phyloP scores from a whole-genome alignment of 495 filamentous ascomycete species.

The Friedmanniomyces simplex region DNA sequence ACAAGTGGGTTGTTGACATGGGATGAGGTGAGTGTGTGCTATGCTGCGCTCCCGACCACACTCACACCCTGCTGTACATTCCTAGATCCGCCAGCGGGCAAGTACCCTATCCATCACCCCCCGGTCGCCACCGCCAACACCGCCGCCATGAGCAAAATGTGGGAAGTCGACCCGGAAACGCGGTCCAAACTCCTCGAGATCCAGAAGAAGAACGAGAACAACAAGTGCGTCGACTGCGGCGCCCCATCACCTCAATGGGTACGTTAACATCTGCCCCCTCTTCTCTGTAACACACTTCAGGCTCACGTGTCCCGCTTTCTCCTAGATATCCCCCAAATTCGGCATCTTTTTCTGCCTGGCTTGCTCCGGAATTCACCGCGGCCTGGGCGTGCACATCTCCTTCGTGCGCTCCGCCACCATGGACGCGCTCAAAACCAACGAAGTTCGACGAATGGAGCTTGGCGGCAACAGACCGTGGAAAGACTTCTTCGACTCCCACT shows the following conservation, averaged over 20 bases:
- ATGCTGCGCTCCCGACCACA: too few relatives aligned
- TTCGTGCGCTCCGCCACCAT: slow-evolving; percentile 94
- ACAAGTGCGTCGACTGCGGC: slow-evolving; percentile 82
- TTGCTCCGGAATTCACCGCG: slow-evolving; percentile 90
- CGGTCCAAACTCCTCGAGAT: slow-evolving; percentile 82
- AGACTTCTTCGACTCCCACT: slow-evolving; percentile 65
- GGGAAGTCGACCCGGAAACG: slow-evolving; percentile 96
- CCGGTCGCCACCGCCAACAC: neutral
- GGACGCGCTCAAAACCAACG: slow-evolving; percentile 87
- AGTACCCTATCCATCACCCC: neutral
- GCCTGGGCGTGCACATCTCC: slow-evolving; percentile 93
- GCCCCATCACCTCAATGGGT: slow-evolving; percentile 93
- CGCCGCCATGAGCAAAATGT: slow-evolving; percentile 51
- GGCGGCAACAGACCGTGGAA: slow-evolving; percentile 84
- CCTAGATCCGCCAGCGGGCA: neutral
- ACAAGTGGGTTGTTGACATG: too few relatives aligned
- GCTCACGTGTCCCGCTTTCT: neutral
- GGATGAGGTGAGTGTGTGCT: too few relatives aligned
- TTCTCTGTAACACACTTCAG: neutral
- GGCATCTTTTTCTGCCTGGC: slow-evolving; percentile 93
- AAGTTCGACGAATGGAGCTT: slow-evolving; percentile 75
- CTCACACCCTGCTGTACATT: neutral
- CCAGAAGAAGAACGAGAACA: slow-evolving; percentile 79
- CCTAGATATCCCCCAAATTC: slow-evolving; percentile 50
- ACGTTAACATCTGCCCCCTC: slow-evolving; percentile 15